Evolutionary conservation across 1,139 yeast species (phyloP).

Genomic region (Pichia sorboxylosa): DNA sequence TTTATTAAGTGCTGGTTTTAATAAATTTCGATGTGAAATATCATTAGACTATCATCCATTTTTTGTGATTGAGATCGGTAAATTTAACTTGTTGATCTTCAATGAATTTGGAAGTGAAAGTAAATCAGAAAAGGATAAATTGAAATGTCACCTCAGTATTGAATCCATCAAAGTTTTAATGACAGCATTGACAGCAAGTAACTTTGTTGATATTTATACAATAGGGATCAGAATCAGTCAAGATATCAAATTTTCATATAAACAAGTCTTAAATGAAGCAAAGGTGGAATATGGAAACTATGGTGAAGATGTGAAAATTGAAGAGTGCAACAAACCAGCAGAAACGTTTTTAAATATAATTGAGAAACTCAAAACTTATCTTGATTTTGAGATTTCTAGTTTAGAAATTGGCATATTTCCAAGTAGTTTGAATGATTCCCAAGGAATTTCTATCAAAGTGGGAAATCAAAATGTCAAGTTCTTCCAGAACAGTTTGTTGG

Average conservation of each 20-base stretch:
- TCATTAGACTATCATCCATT: conserved; percentile 82
- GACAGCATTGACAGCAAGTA: conserved; percentile 80
- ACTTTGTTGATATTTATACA: conserved; percentile 63
- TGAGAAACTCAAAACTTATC: conserved; percentile 39
- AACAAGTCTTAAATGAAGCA: conserved; percentile 58
- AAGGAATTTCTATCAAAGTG: conserved; percentile 54
- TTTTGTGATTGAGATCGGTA: conserved; percentile 44
- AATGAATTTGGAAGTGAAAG: conserved; percentile 45
- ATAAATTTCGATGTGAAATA: conserved; percentile 43
- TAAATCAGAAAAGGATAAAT: conserved; percentile 38
- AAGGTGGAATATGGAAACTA: conserved; percentile 10
- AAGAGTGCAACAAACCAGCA: conserved; percentile 16
- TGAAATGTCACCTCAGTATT: conserved; percentile 47
- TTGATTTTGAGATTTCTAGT: conserved; percentile 47
- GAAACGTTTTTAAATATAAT: conserved; percentile 20
- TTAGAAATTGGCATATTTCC: conserved; percentile 62
- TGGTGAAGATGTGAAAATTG: neutral
- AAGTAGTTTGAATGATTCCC: conserved; percentile 60
- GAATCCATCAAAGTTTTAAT: conserved; percentile 49
- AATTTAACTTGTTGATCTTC: conserved; percentile 45
- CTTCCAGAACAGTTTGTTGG: conserved; percentile 40
- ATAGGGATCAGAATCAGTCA: conserved; percentile 61
- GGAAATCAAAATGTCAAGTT: conserved; percentile 52
- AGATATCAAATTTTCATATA: conserved; percentile 62
- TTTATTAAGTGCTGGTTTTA: conserved; percentile 47